Conservation (phyloP, 2,329 filamentous ascomycete species). For the Zymoseptoria brevis region DNA sequence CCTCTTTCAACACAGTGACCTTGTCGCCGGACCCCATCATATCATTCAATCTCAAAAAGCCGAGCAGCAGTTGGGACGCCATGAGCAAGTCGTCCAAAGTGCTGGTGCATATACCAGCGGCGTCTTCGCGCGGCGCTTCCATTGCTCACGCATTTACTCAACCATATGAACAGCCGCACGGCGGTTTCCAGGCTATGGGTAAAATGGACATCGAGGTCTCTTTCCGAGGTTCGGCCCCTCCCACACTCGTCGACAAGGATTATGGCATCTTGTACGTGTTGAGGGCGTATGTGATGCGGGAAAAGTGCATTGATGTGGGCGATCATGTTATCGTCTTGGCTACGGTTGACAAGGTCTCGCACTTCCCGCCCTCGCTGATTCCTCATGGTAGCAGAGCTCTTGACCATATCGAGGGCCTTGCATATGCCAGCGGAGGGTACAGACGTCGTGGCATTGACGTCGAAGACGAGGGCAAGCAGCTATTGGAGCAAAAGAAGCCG, state of each 20-base stretch:
- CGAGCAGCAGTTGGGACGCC: slow-evolving; percentile 49
- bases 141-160: too few species aligned
- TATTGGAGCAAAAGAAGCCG: too few species aligned
- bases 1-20: slow-evolving; percentile 53
- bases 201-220: too few species aligned
- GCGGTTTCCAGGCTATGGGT: too few species aligned
- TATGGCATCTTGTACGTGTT: slow-evolving; percentile 12
- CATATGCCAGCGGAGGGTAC: slow-evolving; percentile 18
- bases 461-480: not conserved
- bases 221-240: too few species aligned
- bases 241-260: too few species aligned
- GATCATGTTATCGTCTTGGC: not conserved
- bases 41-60: slow-evolving; percentile 53
- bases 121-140: slow-evolving; percentile 25
- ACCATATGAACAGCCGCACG: too few species aligned
- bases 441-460: slow-evolving; percentile 10
- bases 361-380: too few species aligned
- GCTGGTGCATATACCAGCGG: slow-evolving; percentile 43
- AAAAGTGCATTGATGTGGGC: slow-evolving; percentile 22
- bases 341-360: slow-evolving; percentile 28
- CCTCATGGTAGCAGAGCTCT: too few species aligned
- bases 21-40: slow-evolving; percentile 49
- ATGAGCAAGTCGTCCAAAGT: slow-evolving; percentile 39
- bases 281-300: slow-evolving; percentile 29
- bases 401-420: too few species aligned